phyloP scores from a whole-genome alignment of 768 basidiomycete genomes.

The Coprinopsis marcescibilis region DNA sequence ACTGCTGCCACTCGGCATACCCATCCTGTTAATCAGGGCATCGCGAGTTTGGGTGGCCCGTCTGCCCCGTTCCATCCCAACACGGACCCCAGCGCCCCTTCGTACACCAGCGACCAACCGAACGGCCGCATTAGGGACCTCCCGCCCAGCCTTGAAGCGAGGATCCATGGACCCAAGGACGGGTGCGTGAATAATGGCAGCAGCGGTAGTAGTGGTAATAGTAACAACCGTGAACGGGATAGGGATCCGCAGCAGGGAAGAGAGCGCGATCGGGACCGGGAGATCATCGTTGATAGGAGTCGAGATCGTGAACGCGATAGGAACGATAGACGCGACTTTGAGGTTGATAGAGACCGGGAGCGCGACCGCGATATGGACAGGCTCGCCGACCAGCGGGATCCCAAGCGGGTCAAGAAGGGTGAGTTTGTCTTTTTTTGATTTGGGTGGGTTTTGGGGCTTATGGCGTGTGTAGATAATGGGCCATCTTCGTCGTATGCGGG shows the following conservation, averaged over 20 bases:
- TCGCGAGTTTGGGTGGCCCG: background rate
- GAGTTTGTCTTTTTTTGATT: background rate
- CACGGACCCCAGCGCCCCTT: background rate
- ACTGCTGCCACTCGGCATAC: constrained; percentile 36
- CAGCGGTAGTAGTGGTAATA: no score
- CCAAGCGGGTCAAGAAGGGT: constrained; percentile 1
- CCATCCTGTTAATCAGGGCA: background rate
- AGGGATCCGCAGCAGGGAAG: constrained; percentile 19
- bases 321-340: constrained; percentile 5
- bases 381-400: constrained; percentile 1
- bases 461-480: constrained; percentile 2
- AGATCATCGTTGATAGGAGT: no score
- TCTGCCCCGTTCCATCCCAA: constrained; percentile 2
- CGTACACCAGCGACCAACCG: background rate
- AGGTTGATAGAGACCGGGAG: constrained; percentile 7
- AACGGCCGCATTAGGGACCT: constrained; percentile 15
- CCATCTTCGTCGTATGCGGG: background rate
- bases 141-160: constrained; percentile 12
- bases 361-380: constrained; percentile 4
- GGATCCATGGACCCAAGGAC: background rate
- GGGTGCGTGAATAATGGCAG: no score
- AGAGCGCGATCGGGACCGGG: constrained; percentile 20
- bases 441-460: background rate
- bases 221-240: constrained; percentile 19
- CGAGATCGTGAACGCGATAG: constrained; percentile 16